Evolutionary conservation across 768 basidiomycete species (phyloP).

Genomic region (Mycena venus): DNA sequence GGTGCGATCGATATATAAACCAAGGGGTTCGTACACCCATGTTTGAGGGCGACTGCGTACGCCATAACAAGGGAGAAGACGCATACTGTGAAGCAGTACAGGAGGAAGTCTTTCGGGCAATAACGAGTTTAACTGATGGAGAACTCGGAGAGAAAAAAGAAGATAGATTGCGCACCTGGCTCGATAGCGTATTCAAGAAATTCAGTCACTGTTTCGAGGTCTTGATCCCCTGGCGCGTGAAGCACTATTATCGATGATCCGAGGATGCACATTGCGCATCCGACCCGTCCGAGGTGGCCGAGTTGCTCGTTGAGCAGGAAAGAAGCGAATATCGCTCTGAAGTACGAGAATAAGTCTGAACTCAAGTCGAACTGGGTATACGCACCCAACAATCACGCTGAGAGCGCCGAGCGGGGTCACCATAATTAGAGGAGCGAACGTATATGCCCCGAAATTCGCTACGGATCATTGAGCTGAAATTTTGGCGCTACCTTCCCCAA

Average conservation of each 20-base stretch:
- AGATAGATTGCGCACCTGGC: slow-evolving; percentile 70
- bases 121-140: neutral
- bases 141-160: neutral
- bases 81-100: slow-evolving; percentile 89
- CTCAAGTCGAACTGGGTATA: neutral
- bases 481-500: slow-evolving; percentile 82
- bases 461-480: neutral
- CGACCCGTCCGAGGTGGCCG: slow-evolving; percentile 90
- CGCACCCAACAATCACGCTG: slow-evolving; percentile 90
- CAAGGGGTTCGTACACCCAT: slow-evolving; percentile 89
- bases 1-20: slow-evolving; percentile 98
- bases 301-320: slow-evolving; percentile 94
- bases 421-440: slow-evolving; percentile 96
- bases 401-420: slow-evolving; percentile 96
- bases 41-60: slow-evolving; percentile 82
- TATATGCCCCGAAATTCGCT: slow-evolving; percentile 95
- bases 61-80: slow-evolving; percentile 91
- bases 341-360: neutral
- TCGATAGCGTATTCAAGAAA: slow-evolving; percentile 92
- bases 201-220: slow-evolving; percentile 92
- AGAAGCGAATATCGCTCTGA: slow-evolving; percentile 69
- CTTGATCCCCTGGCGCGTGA: slow-evolving; percentile 96
- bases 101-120: slow-evolving; percentile 76
- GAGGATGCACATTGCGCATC: slow-evolving; percentile 84
- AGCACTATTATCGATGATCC: slow-evolving; percentile 95